Evolutionary conservation across 2,329 filamentous ascomycete species (phyloP).

Genomic region (Fusarium sulawesiense): DNA sequence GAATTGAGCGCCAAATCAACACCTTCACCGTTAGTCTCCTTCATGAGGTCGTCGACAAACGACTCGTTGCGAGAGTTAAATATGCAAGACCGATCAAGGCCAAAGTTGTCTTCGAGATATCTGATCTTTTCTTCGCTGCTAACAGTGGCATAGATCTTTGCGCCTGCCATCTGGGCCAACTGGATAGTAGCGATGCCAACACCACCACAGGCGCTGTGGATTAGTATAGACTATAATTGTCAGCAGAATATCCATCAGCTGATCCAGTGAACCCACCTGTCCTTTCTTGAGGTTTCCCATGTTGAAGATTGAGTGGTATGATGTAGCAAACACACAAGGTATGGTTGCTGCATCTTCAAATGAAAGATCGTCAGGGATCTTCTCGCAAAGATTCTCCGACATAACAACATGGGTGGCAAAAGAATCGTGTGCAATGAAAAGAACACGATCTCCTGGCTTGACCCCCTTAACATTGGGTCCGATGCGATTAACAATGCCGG

Average conservation of each 20-base stretch:
- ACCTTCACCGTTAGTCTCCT: not conserved
- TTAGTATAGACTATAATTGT: not conserved
- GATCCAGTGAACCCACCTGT: not conserved
- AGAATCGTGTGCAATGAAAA: not conserved
- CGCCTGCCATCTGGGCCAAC: not conserved
- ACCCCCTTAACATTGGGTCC: not conserved
- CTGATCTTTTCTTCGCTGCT: slow-evolving; percentile 3
- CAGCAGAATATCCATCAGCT: rapidly evolving
- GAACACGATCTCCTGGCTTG: not conserved
- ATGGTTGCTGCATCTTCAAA: slow-evolving; percentile 11
- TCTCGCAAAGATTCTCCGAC: slow-evolving; percentile 2
- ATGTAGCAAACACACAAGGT: slow-evolving; percentile 4
- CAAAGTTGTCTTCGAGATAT: not conserved
- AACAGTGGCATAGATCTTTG: slow-evolving; percentile 1
- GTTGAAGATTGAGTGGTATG: slow-evolving; percentile 1
- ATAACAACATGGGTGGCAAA: not conserved
- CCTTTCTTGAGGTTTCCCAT: slow-evolving; percentile 7
- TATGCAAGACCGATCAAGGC: not conserved
- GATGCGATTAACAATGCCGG: not conserved
- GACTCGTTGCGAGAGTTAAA: slow-evolving; percentile 10
- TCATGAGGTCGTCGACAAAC: not conserved
- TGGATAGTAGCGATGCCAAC: slow-evolving; percentile 4
- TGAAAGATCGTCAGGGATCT: not conserved
- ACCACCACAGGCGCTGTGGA: slow-evolving; percentile 1
- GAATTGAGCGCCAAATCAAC: slow-evolving; percentile 12